phyloP scores from a whole-genome alignment of 805 yeast genomes.

The Kuraishia capsulata region DNA sequence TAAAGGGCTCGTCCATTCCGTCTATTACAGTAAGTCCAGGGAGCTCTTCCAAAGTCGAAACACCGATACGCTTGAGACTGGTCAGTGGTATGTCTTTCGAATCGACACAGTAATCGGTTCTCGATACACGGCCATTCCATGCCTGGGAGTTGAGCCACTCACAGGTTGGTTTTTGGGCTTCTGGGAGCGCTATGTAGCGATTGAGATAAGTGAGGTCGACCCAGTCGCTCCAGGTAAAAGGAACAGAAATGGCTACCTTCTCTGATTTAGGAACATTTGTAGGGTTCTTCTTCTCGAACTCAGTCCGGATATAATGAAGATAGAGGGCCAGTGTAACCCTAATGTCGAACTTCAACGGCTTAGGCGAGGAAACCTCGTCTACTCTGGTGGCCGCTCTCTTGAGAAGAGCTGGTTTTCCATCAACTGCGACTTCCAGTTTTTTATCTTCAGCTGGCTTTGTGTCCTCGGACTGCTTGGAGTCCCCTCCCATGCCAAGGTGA shows the following conservation, averaged over 20 bases:
- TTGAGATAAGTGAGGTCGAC: slow-evolving; percentile 34
- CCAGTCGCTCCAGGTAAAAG: slow-evolving; percentile 50
- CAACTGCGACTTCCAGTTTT: too few species aligned
- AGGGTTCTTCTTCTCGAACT: background rate
- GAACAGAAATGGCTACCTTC: slow-evolving; percentile 9
- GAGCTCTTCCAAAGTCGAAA: background rate
- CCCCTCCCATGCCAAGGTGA: background rate
- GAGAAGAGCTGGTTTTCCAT: background rate
- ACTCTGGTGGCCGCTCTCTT: background rate
- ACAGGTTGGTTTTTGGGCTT: slow-evolving; percentile 5
- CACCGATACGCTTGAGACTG: background rate
- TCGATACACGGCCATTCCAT: background rate
- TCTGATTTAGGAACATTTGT: background rate
- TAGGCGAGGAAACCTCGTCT: too few species aligned
- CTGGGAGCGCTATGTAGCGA: slow-evolving; percentile 13
- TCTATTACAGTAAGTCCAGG: background rate
- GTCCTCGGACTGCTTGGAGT: background rate
- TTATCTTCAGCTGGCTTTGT: background rate
- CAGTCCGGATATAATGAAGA: background rate
- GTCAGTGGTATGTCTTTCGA: background rate
- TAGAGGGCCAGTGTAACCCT: slow-evolving; percentile 2
- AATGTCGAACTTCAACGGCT: slow-evolving; percentile 1
- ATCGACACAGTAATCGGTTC: background rate
- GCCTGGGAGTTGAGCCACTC: background rate
- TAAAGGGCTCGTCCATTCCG: background rate